Evolutionary conservation across 2,329 filamentous ascomycete species (phyloP).

Genomic region (Fusarium sterilihyphosum): DNA sequence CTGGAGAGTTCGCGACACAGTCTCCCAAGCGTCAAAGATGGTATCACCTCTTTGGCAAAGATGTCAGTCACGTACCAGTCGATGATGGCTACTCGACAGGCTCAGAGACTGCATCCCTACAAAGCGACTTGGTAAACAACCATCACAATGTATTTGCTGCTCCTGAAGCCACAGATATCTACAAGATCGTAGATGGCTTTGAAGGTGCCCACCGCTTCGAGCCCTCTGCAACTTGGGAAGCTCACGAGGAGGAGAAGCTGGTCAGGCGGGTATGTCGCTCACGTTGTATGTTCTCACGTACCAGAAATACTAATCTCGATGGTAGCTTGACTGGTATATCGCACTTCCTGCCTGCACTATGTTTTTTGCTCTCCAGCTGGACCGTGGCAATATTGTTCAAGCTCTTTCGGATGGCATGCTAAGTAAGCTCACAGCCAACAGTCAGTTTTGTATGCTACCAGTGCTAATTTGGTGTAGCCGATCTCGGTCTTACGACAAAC

Average conservation of each 20-base stretch:
- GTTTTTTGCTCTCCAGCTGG: neutral
- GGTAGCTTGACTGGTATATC: neutral
- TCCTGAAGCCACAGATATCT: neutral
- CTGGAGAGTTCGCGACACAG: neutral
- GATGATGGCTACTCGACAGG: neutral
- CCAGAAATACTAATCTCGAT: neutral
- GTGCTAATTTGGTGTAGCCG: neutral
- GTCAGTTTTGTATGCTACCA: neutral
- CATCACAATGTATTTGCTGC: neutral
- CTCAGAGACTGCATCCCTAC: neutral
- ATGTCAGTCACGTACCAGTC: neutral
- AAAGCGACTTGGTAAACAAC: neutral
- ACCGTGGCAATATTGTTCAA: neutral
- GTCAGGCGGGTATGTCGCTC: neutral
- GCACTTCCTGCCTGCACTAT: neutral
- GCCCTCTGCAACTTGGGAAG: neutral
- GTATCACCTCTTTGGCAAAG: neutral
- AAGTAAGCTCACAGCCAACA: neutral
- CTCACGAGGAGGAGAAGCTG: neutral
- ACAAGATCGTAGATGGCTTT: neutral
- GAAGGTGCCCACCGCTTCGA: neutral
- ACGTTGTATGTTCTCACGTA: accelerated
- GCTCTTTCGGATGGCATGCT: neutral
- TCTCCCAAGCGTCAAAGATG: neutral
- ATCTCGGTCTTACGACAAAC: neutral